Conservation (phyloP, 176 grass and related monocot genomes). For the Oryza glumipatula region DNA sequence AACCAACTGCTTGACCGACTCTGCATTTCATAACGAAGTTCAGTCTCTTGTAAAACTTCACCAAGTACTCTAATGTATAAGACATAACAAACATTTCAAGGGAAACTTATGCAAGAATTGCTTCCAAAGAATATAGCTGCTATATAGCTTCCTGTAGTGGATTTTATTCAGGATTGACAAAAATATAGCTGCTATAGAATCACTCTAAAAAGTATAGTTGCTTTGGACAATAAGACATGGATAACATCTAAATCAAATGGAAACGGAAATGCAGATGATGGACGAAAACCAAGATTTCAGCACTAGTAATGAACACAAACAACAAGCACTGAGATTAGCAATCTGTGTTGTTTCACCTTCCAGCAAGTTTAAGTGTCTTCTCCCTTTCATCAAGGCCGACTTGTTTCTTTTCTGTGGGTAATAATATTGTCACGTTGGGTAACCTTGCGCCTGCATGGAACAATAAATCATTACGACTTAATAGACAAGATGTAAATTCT, state of each 20-base stretch:
- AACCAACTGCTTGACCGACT: slow-evolving; percentile 78
- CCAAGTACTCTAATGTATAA: slow-evolving; percentile 4
- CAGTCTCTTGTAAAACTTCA: slow-evolving; percentile 32
- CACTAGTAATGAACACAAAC: slow-evolving; percentile 8
- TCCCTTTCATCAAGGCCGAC: slow-evolving; percentile 68
- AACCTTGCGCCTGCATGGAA: slow-evolving; percentile 78
- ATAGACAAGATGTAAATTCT: slow-evolving; percentile 17
- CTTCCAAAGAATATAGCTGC: neutral
- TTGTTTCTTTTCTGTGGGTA: slow-evolving; percentile 80
- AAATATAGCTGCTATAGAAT: neutral
- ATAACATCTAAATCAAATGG: neutral
- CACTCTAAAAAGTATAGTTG: too few relatives aligned
- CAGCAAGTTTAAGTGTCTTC: slow-evolving; percentile 78
- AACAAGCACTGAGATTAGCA: slow-evolving; percentile 9
- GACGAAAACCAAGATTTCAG: neutral
- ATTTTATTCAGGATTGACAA: neutral
- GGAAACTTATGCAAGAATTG: neutral
- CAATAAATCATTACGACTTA: slow-evolving; percentile 40
- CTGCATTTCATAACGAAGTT: slow-evolving; percentile 49
- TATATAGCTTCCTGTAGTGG: neutral
- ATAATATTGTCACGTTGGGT: slow-evolving; percentile 77
- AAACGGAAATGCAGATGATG: neutral
- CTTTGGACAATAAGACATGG: neutral
- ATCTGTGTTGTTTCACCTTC: slow-evolving; percentile 62
- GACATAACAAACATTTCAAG: too few relatives aligned